Conservation (phyloP, 164 flowering plant genomes). For the Vitis riparia region DNA sequence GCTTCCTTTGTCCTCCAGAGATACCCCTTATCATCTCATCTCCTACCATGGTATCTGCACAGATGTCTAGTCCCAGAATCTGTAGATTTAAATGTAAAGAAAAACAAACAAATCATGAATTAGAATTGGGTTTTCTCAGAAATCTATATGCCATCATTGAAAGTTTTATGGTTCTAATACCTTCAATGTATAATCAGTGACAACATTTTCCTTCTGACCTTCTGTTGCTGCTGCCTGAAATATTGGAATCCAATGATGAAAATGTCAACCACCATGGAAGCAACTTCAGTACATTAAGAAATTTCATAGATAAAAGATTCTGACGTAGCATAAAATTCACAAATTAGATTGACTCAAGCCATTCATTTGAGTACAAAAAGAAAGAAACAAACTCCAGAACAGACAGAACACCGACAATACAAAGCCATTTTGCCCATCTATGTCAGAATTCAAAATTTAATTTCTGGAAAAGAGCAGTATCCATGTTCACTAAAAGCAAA, state of each 20-base stretch:
- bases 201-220: slow-evolving; percentile 32
- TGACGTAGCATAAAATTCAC: too few relatives aligned
- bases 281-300: not conserved
- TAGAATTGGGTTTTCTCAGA: not conserved
- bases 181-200: slow-evolving; percentile 38
- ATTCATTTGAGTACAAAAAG: too few relatives aligned
- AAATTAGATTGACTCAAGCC: too few relatives aligned
- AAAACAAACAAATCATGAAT: too few relatives aligned
- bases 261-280: not conserved
- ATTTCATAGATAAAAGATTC: not conserved
- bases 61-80: slow-evolving; percentile 38
- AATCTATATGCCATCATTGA: not conserved
- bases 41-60: slow-evolving; percentile 44
- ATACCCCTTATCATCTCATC: slow-evolving; percentile 45
- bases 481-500: not conserved
- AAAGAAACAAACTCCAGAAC: too few relatives aligned
- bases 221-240: slow-evolving; percentile 34
- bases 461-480: too few relatives aligned
- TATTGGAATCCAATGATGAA: not conserved
- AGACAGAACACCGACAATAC: too few relatives aligned
- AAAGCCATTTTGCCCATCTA: too few relatives aligned
- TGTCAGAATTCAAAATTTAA: too few relatives aligned
- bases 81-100: not conserved
- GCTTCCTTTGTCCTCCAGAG: slow-evolving; percentile 41
- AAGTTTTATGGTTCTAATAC: slow-evolving; percentile 8